A percentile compares a stretch with the other conserved stretches of the same genome.
phyloP scores from a whole-genome alignment of 139 green algal species.

The Pedinophyceae sp. region DNA sequence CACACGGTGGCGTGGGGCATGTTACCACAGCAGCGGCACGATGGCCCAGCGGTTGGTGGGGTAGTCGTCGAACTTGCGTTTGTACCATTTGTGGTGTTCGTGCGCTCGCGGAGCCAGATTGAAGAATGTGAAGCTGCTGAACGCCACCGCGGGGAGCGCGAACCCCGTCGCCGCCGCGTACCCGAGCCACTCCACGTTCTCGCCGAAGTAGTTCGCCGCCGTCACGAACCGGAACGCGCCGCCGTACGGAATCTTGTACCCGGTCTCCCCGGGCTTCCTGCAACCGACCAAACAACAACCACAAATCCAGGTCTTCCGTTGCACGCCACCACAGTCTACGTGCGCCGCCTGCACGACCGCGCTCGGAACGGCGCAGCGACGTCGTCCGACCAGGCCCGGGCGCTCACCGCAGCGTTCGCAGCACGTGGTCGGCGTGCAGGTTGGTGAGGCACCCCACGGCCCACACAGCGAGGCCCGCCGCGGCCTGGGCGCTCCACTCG shows the following conservation, averaged over 20 bases:
- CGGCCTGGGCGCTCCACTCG: not conserved
- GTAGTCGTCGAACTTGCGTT: slow-evolving; percentile 36
- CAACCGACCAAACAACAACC: not conserved
- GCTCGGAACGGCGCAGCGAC: no score
- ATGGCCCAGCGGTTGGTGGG: slow-evolving; percentile 26
- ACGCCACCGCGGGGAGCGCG: slow-evolving; percentile 26
- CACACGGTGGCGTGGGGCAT: not conserved
- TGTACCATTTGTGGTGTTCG: slow-evolving; percentile 34
- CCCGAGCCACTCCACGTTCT: slow-evolving; percentile 52
- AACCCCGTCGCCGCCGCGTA: slow-evolving; percentile 28
- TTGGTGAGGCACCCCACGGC: slow-evolving; percentile 33
- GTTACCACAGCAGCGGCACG: slow-evolving; percentile 49
- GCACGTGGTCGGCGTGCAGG: slow-evolving; percentile 31
- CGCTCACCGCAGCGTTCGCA: slow-evolving; percentile 35
- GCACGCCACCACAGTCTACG: no score
- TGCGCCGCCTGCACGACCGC: no score
- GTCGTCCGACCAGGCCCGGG: slow-evolving; percentile 51
- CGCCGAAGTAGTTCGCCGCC: slow-evolving; percentile 51
- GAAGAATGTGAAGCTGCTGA: slow-evolving; percentile 44
- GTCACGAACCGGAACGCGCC: slow-evolving; percentile 55
- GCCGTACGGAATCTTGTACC: slow-evolving; percentile 55
- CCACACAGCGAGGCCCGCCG: slow-evolving; percentile 26
- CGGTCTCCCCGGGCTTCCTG: slow-evolving; percentile 21
- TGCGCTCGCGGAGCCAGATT: slow-evolving; percentile 38
- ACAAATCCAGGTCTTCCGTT: no score